Conservation (phyloP, 768 basidiomycete genomes). For the Lactarius akahatsu region DNA sequence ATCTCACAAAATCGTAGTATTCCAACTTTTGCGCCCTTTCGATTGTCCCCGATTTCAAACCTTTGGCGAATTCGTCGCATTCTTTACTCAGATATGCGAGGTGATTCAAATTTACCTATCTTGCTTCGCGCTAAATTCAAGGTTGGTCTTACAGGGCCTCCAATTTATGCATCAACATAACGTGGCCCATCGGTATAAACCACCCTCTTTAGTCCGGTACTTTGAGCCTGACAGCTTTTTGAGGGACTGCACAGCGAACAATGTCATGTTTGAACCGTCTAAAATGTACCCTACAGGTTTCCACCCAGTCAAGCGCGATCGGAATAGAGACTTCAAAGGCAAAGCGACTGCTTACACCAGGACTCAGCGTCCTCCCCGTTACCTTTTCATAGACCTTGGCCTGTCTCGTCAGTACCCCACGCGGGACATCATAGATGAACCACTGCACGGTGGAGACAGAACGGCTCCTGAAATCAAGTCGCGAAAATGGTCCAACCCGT, state of each 20-base stretch:
- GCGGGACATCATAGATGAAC: conserved; percentile 31
- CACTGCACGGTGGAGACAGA: conserved; percentile 44
- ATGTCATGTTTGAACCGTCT: conserved; percentile 36
- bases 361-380: conserved; percentile 33
- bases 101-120: conserved; percentile 27
- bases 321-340: conserved; percentile 32
- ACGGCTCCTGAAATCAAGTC: conserved; percentile 38
- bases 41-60: conserved; percentile 37
- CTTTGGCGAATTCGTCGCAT: conserved; percentile 39
- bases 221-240: background rate
- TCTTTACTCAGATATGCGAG: conserved; percentile 39
- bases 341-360: conserved; percentile 30
- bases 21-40: conserved; percentile 37
- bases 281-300: conserved; percentile 34
- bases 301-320: conserved; percentile 31
- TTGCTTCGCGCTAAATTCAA: background rate
- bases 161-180: conserved; percentile 31
- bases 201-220: background rate
- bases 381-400: conserved; percentile 35
- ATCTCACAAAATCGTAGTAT: conserved; percentile 34
- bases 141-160: conserved; percentile 27
- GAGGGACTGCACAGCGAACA: conserved; percentile 26
- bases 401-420: conserved; percentile 33
- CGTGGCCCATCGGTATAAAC: conserved; percentile 36
- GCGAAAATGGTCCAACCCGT: conserved; percentile 33